Percentiles rank a stretch among this genome's conserved stretches.
phyloP scores from a whole-genome alignment of 371 early-diverging fungal species.

The Mucor sp. region DNA sequence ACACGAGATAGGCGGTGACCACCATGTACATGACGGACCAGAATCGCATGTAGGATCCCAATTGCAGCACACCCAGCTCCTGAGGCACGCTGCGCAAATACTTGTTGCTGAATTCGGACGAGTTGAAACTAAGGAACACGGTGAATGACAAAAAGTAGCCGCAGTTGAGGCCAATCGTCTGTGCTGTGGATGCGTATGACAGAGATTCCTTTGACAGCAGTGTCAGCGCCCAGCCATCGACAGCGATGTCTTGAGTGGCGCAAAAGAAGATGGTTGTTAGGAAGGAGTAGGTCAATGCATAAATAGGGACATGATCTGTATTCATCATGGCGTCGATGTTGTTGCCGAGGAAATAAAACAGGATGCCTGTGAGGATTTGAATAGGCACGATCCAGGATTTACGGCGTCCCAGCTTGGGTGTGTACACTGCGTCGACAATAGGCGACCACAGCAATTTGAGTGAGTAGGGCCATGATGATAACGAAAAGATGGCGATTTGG shows the following conservation, averaged over 20 bases:
- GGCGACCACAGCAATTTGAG: slow-evolving; percentile 96
- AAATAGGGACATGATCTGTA: slow-evolving; percentile 62
- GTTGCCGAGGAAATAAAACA: slow-evolving; percentile 79
- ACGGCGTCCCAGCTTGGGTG: slow-evolving; percentile 81
- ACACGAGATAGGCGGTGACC: slow-evolving; percentile 80
- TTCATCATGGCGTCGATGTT: slow-evolving; percentile 77
- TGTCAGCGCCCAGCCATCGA: slow-evolving; percentile 97
- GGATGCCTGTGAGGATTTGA: slow-evolving; percentile 76
- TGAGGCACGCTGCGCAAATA: slow-evolving; percentile 77
- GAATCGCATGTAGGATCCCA: slow-evolving; percentile 88
- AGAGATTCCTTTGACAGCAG: slow-evolving; percentile 87
- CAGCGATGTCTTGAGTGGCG: slow-evolving; percentile 98
- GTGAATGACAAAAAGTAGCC: slow-evolving; percentile 97
- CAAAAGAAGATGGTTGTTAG: slow-evolving; percentile 86
- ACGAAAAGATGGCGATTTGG: slow-evolving; percentile 91
- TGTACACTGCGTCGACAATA: slow-evolving; percentile 90
- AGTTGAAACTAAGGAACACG: slow-evolving; percentile 93
- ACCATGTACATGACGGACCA: slow-evolving; percentile 90
- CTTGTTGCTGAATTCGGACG: slow-evolving; percentile 92
- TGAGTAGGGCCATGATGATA: slow-evolving; percentile 94
- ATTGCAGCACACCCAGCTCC: slow-evolving; percentile 73
- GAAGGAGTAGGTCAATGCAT: slow-evolving; percentile 71
- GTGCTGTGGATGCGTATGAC: slow-evolving; percentile 91
- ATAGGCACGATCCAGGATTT: slow-evolving; percentile 99
- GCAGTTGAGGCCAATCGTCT: slow-evolving; percentile 95